Evolutionary conservation across 352 stramenopile genomes (phyloP).

Genomic region (Pythium scleroteichum): DNA sequence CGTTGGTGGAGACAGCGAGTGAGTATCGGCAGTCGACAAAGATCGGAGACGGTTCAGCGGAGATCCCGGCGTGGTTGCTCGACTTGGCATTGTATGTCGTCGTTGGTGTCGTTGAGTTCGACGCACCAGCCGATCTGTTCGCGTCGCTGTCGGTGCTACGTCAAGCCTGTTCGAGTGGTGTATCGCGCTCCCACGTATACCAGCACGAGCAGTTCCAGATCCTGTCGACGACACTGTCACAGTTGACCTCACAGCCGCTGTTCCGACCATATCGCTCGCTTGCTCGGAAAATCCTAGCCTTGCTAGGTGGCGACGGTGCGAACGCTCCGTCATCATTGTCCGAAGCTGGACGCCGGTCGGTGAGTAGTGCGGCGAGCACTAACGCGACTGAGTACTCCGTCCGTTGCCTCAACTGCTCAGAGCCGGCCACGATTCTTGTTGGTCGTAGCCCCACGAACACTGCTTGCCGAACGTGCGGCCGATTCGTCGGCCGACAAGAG

Average conservation of each 20-base stretch:
- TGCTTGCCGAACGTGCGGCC: conserved; percentile 25
- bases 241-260: conserved; percentile 33
- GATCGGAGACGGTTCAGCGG: too few relatives aligned
- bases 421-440: conserved; percentile 45
- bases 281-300: conserved; percentile 37
- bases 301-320: conserved; percentile 47
- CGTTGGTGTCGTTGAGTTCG: conserved; percentile 36
- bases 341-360: conserved; percentile 1
- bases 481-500: not conserved
- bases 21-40: not conserved
- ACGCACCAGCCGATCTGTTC: conserved; percentile 43
- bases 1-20: conserved; percentile 43
- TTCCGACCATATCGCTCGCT: conserved; percentile 44
- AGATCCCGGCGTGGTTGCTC: conserved; percentile 37
- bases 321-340: not conserved
- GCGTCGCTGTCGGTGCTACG: conserved; percentile 43
- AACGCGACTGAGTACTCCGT: conserved; percentile 29
- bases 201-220: conserved; percentile 49
- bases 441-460: conserved; percentile 33
- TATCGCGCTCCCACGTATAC: conserved; percentile 39
- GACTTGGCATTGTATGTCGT: conserved; percentile 51
- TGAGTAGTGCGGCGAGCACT: conserved; percentile 14
- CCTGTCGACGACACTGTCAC: conserved; percentile 40
- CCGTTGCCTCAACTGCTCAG: conserved; percentile 60
- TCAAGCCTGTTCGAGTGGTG: conserved; percentile 38